Conservation (phyloP, 345 rosid species). For the thale cress (Arabidopsis thaliana) region DNA sequence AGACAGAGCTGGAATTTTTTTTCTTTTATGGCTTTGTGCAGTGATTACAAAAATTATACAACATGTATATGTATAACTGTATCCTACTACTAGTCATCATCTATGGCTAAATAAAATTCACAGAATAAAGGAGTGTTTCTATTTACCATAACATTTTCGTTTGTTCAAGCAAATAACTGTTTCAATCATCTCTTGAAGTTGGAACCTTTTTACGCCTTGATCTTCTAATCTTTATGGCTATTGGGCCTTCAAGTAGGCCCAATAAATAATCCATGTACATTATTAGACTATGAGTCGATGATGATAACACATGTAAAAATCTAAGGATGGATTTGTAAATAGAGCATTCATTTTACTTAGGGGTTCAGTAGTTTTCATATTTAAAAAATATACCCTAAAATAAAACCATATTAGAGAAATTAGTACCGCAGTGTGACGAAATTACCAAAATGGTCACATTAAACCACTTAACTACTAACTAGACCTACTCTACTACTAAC, state of each 20-base stretch:
- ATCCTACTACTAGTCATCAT: slow-evolving; percentile 5
- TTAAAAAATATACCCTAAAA: slow-evolving; percentile 20
- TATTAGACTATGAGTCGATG: background rate
- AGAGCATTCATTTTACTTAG: background rate
- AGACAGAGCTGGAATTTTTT: slow-evolving; percentile 21
- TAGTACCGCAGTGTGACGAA: slow-evolving; percentile 20
- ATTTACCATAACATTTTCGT: background rate
- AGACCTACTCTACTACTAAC: slow-evolving; percentile 1
- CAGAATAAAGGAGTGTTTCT: background rate
- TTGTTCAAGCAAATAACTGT: no score
- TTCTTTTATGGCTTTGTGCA: slow-evolving; percentile 18
- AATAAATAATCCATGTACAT: background rate
- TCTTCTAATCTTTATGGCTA: background rate
- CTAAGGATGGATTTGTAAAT: background rate
- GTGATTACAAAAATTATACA: slow-evolving; percentile 30
- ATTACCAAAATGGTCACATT: slow-evolving; percentile 30
- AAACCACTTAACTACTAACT: slow-evolving; percentile 5
- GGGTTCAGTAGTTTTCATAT: background rate
- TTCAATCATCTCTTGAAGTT: background rate
- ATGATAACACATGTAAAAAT: background rate
- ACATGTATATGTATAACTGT: slow-evolving; percentile 18
- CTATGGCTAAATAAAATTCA: slow-evolving; percentile 14
- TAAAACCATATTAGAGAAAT: background rate
- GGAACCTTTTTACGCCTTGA: background rate
- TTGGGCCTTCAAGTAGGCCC: slow-evolving; percentile 31